Evolutionary conservation across 495 filamentous ascomycete genomes (phyloP), one percentile per base, ranked within the genome.

Genomic region (Glarea lozoyensis): DNA sequence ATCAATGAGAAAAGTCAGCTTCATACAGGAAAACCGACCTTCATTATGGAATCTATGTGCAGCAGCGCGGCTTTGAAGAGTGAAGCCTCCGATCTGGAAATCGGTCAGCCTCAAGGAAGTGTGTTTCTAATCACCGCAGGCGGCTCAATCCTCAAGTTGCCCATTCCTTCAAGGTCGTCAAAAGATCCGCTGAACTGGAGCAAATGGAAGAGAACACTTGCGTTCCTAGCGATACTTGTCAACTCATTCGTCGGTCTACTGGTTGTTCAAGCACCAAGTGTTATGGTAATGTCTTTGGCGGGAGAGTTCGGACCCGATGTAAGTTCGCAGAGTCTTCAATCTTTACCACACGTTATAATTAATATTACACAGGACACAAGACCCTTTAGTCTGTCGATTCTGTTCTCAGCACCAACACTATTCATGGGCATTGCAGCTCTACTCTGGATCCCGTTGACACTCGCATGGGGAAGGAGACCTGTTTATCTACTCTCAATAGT

Each of bases 381-480:
- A 10, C 42, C 22, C 11, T 45, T 41, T n/a, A 12, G 16, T 2
- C 9, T 42, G 11, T 35, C 10, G 12, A 15, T 37, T 10, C 27
- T 50, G 10, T 15, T 37, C 6, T 45, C 42, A 20, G 30, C 15
- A 9, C 59, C 60, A 1, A 50, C 59, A 1, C 19, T 64, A 10
- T 60, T 63, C 36, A 55, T 61, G 49, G 66, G 66, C 9, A 50
- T 67, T 35, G 64, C 62, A 0, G 64, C 65, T 27, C 52, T 67
- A 15, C 47, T 69, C 18, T 61, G 62, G 42, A 61, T 66, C 58
- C 66, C 66, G 25, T 37, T 67, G 1, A 62, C 66, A 1, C 53
- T 67, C 22, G 59, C 61, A 4, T 46, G 66, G 31, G 66, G 66
- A 10, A 56, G 64, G 29, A 57, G 66, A 12, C 52, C 60, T 12